Evolutionary conservation across 2,329 filamentous ascomycete genomes (phyloP), one percentile per base, ranked within the genome.

Genomic region (Aspergillus hortae): DNA sequence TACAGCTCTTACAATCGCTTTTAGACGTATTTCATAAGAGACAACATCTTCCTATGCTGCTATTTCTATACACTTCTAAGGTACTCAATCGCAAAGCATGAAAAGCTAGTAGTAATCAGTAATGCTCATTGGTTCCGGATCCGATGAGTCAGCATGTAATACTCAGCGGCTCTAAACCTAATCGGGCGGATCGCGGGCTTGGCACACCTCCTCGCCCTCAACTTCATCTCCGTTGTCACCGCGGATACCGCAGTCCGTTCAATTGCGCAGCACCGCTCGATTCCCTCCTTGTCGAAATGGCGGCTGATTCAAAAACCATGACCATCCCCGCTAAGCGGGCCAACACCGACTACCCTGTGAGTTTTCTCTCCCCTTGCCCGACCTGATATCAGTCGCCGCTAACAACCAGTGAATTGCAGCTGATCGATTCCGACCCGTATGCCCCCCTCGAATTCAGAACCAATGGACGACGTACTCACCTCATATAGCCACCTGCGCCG

Each of bases 401-500:
- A 59, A 62, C 53, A 57, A 51, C 41, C 23, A 23, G 23, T 50
- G 40, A 67, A 48, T 61, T 58, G 61, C 77, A 99, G 94, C 88
- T 97, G 78, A 97, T 99, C 76, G 94, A 99, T 80, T 95, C 90
- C 79, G 94, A 99, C 76, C 94, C 94, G 92, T 96, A 92, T 71
- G 87, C 17, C 46, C 36, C 35, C 35, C 17, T 46, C 27, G 19
- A 19, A 30, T 38, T 23, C 10, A 19, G 27, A 40, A 43, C 21
- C 59, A 44, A 54, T 59, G 33, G 41, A 48, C 36, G 21, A 41
- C 19, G 40, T 56, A 56, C 62, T 70, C 54, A 78, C 63, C 66
- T 59, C 23, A 17, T 17, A 51, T 64, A 95, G 90, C 67, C 94
- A 99, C 75, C 88, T 97, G 74, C 90, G 85, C 74, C 87, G 94